Evolutionary conservation across 345 rosid genomes (phyloP).

Genomic region (Sonneratia caseolaris): DNA sequence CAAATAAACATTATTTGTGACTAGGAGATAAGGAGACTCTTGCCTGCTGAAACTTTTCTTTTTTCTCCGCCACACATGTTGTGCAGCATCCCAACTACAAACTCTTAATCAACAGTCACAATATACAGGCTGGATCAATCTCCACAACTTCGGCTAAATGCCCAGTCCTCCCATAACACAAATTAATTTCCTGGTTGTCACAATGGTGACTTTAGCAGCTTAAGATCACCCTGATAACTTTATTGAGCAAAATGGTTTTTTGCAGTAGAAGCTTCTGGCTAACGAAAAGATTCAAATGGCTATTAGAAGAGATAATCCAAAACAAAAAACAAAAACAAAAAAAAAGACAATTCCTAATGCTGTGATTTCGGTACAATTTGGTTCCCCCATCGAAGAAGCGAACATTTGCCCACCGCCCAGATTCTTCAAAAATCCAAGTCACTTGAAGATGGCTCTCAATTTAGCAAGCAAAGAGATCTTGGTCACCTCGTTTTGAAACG

Average conservation of each 20-base stretch:
- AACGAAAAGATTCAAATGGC: too few relatives aligned
- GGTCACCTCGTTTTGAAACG: too few relatives aligned
- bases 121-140: background rate
- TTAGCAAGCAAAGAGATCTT: too few relatives aligned
- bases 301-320: too few relatives aligned
- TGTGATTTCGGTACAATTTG: too few relatives aligned
- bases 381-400: too few relatives aligned
- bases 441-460: too few relatives aligned
- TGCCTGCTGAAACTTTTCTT: background rate
- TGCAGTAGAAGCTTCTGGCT: too few relatives aligned
- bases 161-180: background rate
- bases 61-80: background rate
- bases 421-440: too few relatives aligned
- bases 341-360: too few relatives aligned
- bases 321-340: too few relatives aligned
- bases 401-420: too few relatives aligned
- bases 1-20: background rate
- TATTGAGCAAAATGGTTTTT: background rate
- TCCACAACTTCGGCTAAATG: background rate
- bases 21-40: background rate
- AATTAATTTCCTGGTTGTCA: background rate
- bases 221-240: background rate
- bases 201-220: background rate
- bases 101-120: background rate
- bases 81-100: background rate